These are phyloP conservation scores for Platanthera zijinensis DNA, from an alignment of 106 monocot species.

Conservation along the genomic window DNA sequence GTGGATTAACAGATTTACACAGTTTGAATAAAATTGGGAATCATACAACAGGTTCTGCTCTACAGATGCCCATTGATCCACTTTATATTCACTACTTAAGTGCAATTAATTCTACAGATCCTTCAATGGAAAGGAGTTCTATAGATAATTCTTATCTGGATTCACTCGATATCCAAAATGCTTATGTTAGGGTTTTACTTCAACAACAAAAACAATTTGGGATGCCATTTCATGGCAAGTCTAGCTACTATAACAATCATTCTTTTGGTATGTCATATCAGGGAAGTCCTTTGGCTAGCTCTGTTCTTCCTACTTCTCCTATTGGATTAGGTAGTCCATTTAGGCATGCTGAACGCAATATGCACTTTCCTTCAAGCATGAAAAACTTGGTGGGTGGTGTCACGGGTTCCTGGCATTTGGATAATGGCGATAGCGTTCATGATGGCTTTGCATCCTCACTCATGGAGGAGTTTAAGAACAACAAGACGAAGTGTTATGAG, in stretches of 20 bases:
- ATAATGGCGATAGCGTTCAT: slow-evolving; percentile 21
- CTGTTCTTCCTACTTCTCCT: slow-evolving; percentile 38
- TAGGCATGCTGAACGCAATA: slow-evolving; percentile 36
- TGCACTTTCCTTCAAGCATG: slow-evolving; percentile 45
- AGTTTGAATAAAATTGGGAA: slow-evolving; percentile 31
- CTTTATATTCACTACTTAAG: slow-evolving; percentile 36
- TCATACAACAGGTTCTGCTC: slow-evolving; percentile 19
- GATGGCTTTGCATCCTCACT: slow-evolving; percentile 58
- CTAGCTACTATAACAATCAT: slow-evolving; percentile 52
- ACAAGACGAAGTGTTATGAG: slow-evolving; percentile 78
- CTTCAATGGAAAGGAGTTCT: slow-evolving; percentile 18
- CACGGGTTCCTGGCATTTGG: slow-evolving; percentile 17
- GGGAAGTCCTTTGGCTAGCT: slow-evolving; percentile 39
- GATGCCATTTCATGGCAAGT: slow-evolving; percentile 36
- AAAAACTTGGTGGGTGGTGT: slow-evolving; percentile 42
- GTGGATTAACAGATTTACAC: slow-evolving; percentile 17
- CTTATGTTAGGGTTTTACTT: slow-evolving; percentile 24
- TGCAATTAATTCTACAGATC: slow-evolving; percentile 41
- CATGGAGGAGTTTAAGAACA: slow-evolving; percentile 85
- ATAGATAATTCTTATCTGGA: slow-evolving; percentile 43
- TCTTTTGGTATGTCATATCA: slow-evolving; percentile 41
- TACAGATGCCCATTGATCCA: slow-evolving; percentile 46
- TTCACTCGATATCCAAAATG: slow-evolving; percentile 32
- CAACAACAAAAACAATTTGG: slow-evolving; percentile 34
- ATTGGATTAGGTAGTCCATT: slow-evolving; percentile 55